A percentile compares a stretch with the other conserved stretches of the same genome.
phyloP scores from a whole-genome alignment of 441 rosid species.

The Adansonia madagascariensis region DNA sequence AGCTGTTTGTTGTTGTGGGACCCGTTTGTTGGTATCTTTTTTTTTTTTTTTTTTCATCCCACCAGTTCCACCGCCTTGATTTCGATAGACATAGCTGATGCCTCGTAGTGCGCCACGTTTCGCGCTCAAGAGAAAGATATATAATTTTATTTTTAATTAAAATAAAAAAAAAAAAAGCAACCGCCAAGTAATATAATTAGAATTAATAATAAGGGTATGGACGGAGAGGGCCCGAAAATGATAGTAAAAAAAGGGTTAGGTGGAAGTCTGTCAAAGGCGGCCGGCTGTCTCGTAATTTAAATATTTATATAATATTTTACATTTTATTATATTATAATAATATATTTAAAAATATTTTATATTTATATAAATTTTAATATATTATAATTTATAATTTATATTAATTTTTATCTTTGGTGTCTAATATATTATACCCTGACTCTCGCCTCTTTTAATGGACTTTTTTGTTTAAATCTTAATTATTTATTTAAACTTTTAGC shows the following conservation, averaged over 20 bases:
- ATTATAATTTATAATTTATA: no score
- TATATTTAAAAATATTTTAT: no score
- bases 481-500: no score
- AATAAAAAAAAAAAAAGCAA: background rate
- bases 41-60: background rate
- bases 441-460: no score
- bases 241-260: background rate
- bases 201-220: background rate
- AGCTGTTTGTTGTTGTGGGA: slow-evolving; percentile 25
- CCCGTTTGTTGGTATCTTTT: background rate
- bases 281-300: background rate
- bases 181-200: slow-evolving; percentile 5
- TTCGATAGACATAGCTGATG: background rate
- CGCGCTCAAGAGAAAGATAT: background rate
- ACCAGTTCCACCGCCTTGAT: slow-evolving; percentile 6
- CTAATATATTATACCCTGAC: no score
- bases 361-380: no score
- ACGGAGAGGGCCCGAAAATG: no score
- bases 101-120: slow-evolving; percentile 41
- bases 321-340: no score
- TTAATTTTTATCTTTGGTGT: no score
- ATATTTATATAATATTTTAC: no score
- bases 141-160: background rate
- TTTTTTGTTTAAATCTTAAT: no score
- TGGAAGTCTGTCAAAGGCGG: slow-evolving; percentile 34